These are phyloP conservation scores for Hanseniaspora jakobsenii DNA, from an alignment of 805 yeast species.

Conservation along the genomic window DNA sequence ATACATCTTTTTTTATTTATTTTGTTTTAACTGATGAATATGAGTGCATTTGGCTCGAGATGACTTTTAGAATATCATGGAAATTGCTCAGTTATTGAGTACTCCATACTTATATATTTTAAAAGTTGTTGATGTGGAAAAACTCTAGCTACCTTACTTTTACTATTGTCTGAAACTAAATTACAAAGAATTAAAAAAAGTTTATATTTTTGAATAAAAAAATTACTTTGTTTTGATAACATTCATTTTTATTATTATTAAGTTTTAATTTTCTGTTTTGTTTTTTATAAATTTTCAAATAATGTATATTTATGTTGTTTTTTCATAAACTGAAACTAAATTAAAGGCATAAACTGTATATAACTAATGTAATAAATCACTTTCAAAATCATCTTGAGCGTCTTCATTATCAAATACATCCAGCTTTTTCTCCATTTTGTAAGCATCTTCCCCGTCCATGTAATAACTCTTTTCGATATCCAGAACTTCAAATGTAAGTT, in stretches of 20 bases:
- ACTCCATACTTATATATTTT: conserved; percentile 24
- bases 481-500: conserved; percentile 69
- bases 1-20: neutral
- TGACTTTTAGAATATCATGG: conserved; percentile 14
- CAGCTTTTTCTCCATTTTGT: conserved; percentile 73
- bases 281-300: neutral
- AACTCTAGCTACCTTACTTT: conserved; percentile 90
- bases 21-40: conserved; percentile 53
- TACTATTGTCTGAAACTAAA: conserved; percentile 41
- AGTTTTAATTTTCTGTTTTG: neutral
- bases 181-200: no score
- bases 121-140: conserved; percentile 82
- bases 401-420: conserved; percentile 44
- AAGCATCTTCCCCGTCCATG: conserved; percentile 96
- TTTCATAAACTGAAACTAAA: no score
- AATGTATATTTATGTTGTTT: neutral
- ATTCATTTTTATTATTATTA: conserved; percentile 14
- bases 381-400: conserved; percentile 44
- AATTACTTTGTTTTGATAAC: neutral
- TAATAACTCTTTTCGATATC: conserved; percentile 80
- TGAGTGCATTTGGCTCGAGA: conserved; percentile 99
- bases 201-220: neutral
- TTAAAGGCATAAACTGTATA: no score
- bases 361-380: conserved; percentile 30
- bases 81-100: conserved; percentile 15